Evolutionary conservation across 352 stramenopile genomes (phyloP).

Genomic region (Thalassiosira exigua): DNA sequence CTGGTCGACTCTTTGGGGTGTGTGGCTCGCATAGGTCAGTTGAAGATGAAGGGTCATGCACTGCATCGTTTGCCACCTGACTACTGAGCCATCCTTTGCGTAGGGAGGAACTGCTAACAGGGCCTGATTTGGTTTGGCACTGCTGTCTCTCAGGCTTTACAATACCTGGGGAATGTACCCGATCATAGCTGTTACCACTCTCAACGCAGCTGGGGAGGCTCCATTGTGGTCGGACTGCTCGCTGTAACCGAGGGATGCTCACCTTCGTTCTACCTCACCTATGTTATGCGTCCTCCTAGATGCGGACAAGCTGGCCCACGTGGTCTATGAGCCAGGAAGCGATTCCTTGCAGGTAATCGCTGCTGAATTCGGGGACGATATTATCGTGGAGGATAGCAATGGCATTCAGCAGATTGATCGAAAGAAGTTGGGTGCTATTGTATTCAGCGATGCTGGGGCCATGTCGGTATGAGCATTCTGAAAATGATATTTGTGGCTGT

Average conservation of each 20-base stretch:
- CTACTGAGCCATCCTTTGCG: too few species aligned
- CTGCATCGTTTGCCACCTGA: conserved; percentile 13
- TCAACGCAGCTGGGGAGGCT: too few species aligned
- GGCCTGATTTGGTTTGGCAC: too few species aligned
- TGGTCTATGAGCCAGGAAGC: conserved; percentile 68
- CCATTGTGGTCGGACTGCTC: too few species aligned
- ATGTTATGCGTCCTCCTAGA: too few species aligned
- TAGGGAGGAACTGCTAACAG: too few species aligned
- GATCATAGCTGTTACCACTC: too few species aligned
- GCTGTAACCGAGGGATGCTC: too few species aligned
- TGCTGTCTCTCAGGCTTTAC: too few species aligned
- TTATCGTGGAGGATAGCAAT: conserved; percentile 42
- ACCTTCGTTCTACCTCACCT: too few species aligned
- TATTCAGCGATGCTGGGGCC: conserved; percentile 65
- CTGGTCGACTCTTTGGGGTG: conserved; percentile 64
- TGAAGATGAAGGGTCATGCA: background rate
- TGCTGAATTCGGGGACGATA: conserved; percentile 61
- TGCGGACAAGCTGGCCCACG: conserved; percentile 74
- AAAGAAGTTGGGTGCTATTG: conserved; percentile 72
- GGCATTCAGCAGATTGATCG: conserved; percentile 68
- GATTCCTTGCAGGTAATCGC: conserved; percentile 59
- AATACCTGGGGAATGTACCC: too few species aligned
- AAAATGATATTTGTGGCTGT: conserved; percentile 9
- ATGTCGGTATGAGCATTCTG: conserved; percentile 57
- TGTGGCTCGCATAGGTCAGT: conserved; percentile 61